Evolutionary conservation across 176 grass and related monocot species (phyloP).

Genomic region (Microstegium vimineum): DNA sequence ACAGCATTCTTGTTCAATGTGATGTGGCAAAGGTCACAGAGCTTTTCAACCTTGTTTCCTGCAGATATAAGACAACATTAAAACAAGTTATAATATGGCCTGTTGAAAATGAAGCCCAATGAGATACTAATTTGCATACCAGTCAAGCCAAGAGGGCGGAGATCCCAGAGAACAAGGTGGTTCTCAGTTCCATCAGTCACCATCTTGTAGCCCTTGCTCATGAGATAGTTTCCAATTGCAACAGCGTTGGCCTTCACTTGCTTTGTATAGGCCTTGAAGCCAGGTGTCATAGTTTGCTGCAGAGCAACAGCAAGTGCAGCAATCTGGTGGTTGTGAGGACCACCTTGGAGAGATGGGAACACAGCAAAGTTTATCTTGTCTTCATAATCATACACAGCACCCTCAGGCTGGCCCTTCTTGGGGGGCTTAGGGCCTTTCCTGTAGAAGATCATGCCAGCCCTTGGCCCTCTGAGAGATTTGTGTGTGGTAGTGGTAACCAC

Average conservation of each 20-base stretch:
- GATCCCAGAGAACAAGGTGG: slow-evolving; percentile 99
- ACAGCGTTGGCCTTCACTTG: slow-evolving; percentile 94
- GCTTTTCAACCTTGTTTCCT: slow-evolving; percentile 98
- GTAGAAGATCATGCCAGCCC: slow-evolving; percentile 99
- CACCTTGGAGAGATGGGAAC: slow-evolving; percentile 98
- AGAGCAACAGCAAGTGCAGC: slow-evolving; percentile 91
- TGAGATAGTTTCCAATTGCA: slow-evolving; percentile 88
- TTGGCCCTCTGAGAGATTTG: slow-evolving; percentile 88
- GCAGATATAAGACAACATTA: slow-evolving; percentile 3
- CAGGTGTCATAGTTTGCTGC: slow-evolving; percentile 71
- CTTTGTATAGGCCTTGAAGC: slow-evolving; percentile 92
- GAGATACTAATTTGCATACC: slow-evolving; percentile 41
- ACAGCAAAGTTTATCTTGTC: slow-evolving; percentile 94
- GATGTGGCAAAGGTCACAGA: slow-evolving; percentile 92
- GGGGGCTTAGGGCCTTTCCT: slow-evolving; percentile 96
- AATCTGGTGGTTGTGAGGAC: slow-evolving; percentile 99
- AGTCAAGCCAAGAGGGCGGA: slow-evolving; percentile 94
- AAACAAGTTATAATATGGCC: background rate
- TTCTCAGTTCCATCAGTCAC: slow-evolving; percentile 98
- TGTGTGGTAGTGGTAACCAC: slow-evolving; percentile 96
- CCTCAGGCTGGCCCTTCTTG: slow-evolving; percentile 96
- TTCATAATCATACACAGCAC: slow-evolving; percentile 85
- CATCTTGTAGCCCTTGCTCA: slow-evolving; percentile 98
- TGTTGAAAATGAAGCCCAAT: background rate
- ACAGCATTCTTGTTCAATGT: slow-evolving; percentile 99